Conservation (phyloP, 345 rosid genomes). For the Eucalyptus pauciflora region DNA sequence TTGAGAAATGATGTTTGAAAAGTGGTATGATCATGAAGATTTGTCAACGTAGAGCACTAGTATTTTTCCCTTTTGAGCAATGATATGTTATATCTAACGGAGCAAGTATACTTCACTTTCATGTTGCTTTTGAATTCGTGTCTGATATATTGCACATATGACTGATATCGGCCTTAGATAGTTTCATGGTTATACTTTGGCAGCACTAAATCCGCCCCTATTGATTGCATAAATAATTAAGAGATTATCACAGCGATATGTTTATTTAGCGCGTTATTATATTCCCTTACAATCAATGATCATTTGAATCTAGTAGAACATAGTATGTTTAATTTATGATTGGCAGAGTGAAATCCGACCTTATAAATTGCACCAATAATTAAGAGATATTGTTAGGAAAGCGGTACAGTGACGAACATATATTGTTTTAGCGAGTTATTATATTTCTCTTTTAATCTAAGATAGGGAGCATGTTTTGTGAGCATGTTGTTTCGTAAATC, state of each 20-base stretch:
- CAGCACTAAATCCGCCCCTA: neutral
- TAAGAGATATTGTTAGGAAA: neutral
- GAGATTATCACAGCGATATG: neutral
- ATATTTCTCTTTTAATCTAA: neutral
- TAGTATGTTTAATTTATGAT: neutral
- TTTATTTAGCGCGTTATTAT: neutral
- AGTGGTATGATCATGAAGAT: neutral
- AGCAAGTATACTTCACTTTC: neutral
- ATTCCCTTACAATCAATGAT: no score
- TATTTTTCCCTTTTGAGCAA: neutral
- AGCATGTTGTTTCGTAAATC: neutral
- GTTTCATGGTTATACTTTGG: neutral
- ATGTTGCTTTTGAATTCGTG: neutral
- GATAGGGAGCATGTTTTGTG: neutral
- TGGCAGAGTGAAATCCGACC: constrained; percentile 33
- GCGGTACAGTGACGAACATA: accelerated
- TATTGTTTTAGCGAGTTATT: neutral
- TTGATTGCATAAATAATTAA: neutral
- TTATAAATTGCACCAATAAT: neutral
- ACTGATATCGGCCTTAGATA: neutral
- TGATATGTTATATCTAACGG: neutral
- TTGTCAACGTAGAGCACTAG: neutral
- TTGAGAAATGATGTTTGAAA: neutral
- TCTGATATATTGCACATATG: neutral
- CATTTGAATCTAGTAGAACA: neutral